A percentile compares a stretch with the other conserved stretches of the same genome.
phyloP scores from a whole-genome alignment of 306 rosid genomes.

The Elaeagnus macrophylla region DNA sequence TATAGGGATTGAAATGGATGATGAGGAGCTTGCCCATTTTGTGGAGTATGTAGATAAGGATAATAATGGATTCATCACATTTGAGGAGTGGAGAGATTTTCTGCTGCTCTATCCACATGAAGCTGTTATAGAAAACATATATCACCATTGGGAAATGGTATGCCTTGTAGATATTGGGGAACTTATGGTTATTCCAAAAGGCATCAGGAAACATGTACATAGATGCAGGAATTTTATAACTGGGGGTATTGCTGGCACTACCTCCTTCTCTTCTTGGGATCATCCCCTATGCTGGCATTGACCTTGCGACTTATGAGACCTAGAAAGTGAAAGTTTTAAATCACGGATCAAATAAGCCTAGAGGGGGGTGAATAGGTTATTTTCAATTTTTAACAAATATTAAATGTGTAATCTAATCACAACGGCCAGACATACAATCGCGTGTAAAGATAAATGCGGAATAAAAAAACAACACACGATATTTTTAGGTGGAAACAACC shows the following conservation, averaged over 20 bases:
- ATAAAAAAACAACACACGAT: no score
- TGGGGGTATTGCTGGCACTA: constrained; percentile 92
- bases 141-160: constrained; percentile 87
- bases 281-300: constrained; percentile 92
- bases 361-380: no score
- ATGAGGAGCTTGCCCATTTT: constrained; percentile 85
- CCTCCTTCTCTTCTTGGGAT: constrained; percentile 89
- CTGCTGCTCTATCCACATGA: constrained; percentile 89
- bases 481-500: no score
- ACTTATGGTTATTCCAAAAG: constrained; percentile 76
- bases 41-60: constrained; percentile 97
- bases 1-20: constrained; percentile 91
- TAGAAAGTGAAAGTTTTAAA: no score
- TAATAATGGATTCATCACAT: constrained; percentile 83
- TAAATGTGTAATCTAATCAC: no score
- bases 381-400: no score
- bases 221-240: constrained; percentile 80
- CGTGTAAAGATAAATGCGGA: no score
- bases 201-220: constrained; percentile 77
- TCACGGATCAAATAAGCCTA: no score
- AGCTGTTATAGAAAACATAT: constrained; percentile 91
- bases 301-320: constrained; percentile 83
- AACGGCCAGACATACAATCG: no score
- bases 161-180: constrained; percentile 95
- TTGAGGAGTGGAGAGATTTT: constrained; percentile 98